Evolutionary conservation across 805 yeast genomes (phyloP), one percentile per base, ranked within the genome.

Genomic region (Candida coquimbonensis): DNA sequence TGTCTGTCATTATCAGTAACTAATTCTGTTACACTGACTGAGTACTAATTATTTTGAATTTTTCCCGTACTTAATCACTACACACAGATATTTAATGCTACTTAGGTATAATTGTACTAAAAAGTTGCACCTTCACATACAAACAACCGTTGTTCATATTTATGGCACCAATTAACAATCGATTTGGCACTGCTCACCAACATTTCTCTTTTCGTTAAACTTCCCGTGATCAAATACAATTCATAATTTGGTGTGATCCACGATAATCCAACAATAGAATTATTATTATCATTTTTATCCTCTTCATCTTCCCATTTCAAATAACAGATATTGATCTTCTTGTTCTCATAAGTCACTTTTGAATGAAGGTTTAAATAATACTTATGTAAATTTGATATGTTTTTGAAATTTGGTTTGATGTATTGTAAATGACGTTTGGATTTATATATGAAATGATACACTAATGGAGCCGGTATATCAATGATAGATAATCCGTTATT

Each of bases 361-460:
- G 59, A 53, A 33, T 58, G 54, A 7, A 59, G 39, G 21, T 51
- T 52, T 7, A 55, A 40, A 37, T 59, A 59, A 16, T 56, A 51
- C n/a, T 46, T 42, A 17, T 52, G 55, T n/a, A 59, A 36, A 8
- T 53, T 51, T 5, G 43, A 34, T 7, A 49, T 40, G 31, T 49
- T 49, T 1, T 54, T 48, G 9, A 47, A 41, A 3, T 59, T 52
- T 2, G 63, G 59, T 65, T 69, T 68, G 16, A 78, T 73, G 54
- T 73, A 81, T 55, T 87, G 97, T 16, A 87, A 80, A 46, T 77
- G 75, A 21, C 66, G 67, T 48, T 77, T 81, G 32, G 87, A 77
- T 63, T 87, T 89, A 69, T 79, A 90, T 24, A 89, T 74, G 59
- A 90, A 93, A 65, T 89, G 96, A 49, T 79, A 75, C 11, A 91